phyloP scores from a whole-genome alignment of 805 yeast genomes.

The Sugiyamaella americana region DNA sequence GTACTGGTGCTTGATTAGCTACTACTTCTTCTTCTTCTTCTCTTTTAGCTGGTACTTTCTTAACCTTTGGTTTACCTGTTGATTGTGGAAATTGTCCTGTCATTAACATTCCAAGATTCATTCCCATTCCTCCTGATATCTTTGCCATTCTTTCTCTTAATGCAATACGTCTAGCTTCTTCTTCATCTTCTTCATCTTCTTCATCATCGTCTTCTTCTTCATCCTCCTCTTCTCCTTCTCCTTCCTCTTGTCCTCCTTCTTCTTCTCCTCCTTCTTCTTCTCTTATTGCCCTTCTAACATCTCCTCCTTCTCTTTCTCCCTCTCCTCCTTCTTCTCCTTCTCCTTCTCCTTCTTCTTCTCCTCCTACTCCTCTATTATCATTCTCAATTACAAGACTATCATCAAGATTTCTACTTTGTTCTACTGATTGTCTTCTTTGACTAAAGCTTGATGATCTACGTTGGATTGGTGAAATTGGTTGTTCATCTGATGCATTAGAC shows the following conservation, averaged over 20 bases:
- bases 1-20: conserved; percentile 38
- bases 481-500: conserved; percentile 6
- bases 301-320: neutral
- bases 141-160: conserved; percentile 95
- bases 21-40: conserved; percentile 18
- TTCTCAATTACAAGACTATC: neutral
- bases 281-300: neutral
- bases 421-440: neutral
- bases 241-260: conserved; percentile 13
- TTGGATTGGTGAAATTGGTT: neutral
- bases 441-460: neutral
- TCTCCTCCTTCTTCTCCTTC: neutral
- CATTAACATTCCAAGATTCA: conserved; percentile 29
- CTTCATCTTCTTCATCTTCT: conserved; percentile 39
- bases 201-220: conserved; percentile 30
- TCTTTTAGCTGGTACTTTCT: conserved; percentile 24
- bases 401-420: neutral
- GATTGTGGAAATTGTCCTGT: conserved; percentile 26
- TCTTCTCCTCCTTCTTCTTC: conserved; percentile 9
- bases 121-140: conserved; percentile 73
- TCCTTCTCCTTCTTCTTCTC: neutral
- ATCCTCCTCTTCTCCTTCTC: conserved; percentile 23
- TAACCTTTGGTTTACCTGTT: conserved; percentile 17
- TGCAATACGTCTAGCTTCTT: conserved; percentile 58
- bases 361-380: neutral